Evolutionary conservation across 2,329 filamentous ascomycete genomes (phyloP).

Genomic region (Myriosclerotinia curreyana): DNA sequence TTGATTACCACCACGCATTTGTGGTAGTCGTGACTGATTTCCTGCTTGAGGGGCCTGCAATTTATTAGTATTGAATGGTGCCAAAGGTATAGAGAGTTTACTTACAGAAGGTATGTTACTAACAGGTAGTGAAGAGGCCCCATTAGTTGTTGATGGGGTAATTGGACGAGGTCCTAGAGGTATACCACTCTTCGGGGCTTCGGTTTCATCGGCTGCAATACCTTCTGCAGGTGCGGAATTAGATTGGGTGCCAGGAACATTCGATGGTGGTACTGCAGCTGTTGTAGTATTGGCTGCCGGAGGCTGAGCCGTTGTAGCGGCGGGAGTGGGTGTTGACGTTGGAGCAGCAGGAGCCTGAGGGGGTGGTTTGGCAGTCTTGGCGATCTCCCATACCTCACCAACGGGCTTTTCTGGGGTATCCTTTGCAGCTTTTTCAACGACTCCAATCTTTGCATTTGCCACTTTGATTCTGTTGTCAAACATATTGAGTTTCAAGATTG

Average conservation of each 20-base stretch:
- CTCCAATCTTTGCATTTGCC: slow-evolving; percentile 67
- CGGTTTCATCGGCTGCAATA: slow-evolving; percentile 27
- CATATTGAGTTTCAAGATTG: slow-evolving; percentile 73
- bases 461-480: slow-evolving; percentile 64
- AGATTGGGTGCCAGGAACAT: slow-evolving; percentile 22
- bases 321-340: slow-evolving; percentile 14
- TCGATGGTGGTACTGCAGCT: not conserved
- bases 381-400: slow-evolving; percentile 80
- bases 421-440: slow-evolving; percentile 77
- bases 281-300: not conserved
- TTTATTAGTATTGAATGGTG: slow-evolving; percentile 16
- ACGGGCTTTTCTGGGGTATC: slow-evolving; percentile 84
- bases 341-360: slow-evolving; percentile 26
- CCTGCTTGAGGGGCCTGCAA: slow-evolving; percentile 29
- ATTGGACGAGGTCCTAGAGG: slow-evolving; percentile 22
- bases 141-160: slow-evolving; percentile 27
- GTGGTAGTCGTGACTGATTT: slow-evolving; percentile 34
- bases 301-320: slow-evolving; percentile 3
- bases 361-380: slow-evolving; percentile 62
- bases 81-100: not conserved
- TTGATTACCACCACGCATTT: slow-evolving; percentile 33
- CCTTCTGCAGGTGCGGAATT: slow-evolving; percentile 28
- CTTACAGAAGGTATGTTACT: slow-evolving; percentile 37
- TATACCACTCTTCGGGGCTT: slow-evolving; percentile 22
- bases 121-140: slow-evolving; percentile 26